Conservation (phyloP, 2,329 filamentous ascomycete species). For the Hymenoscyphus fructigenus region DNA sequence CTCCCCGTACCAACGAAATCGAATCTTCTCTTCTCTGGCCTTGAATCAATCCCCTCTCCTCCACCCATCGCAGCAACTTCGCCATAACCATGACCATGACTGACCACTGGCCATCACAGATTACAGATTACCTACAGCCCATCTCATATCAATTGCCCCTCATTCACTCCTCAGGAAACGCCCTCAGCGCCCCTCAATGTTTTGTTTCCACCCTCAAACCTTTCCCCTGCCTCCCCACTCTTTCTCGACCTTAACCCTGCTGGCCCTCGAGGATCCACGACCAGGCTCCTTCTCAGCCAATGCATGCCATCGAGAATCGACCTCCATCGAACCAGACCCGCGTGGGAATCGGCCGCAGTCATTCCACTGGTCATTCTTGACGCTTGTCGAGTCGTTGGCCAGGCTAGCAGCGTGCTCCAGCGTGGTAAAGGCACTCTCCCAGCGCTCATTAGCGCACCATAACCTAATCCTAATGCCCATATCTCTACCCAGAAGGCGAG, state of each 20-base stretch:
- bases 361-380: neutral
- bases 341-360: neutral
- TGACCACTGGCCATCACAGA: too few species aligned
- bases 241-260: neutral
- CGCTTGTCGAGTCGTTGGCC: neutral
- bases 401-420: neutral
- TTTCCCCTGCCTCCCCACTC: neutral
- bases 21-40: too few species aligned
- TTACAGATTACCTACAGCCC: too few species aligned
- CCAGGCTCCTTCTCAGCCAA: neutral
- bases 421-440: too few species aligned
- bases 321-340: neutral
- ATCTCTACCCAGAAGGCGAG: too few species aligned
- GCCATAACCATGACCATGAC: too few species aligned
- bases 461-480: too few species aligned
- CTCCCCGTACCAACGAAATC: too few species aligned
- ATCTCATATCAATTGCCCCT: too few species aligned
- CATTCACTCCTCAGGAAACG: neutral
- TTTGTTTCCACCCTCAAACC: neutral
- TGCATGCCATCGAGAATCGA: conserved; percentile 1
- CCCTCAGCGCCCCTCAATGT: neutral
- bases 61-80: too few species aligned
- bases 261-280: neutral
- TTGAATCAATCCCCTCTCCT: too few species aligned
- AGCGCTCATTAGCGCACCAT: too few species aligned